phyloP scores from a whole-genome alignment of 2,329 filamentous ascomycete species.

The Cytospora chrysosperma region DNA sequence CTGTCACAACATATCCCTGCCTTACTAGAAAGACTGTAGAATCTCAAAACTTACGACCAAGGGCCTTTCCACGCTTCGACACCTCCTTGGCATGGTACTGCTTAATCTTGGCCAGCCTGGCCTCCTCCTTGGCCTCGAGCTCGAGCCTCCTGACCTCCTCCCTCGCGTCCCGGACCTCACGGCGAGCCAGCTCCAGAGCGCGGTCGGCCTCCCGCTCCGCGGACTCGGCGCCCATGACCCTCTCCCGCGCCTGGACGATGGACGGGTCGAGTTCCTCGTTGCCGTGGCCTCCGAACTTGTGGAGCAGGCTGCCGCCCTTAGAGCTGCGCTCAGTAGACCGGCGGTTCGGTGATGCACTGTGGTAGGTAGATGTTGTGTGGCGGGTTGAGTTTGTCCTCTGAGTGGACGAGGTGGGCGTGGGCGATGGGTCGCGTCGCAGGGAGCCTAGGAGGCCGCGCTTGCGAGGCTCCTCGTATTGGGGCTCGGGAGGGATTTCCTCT shows the following conservation, averaged over 20 bases:
- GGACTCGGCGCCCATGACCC: slow-evolving; percentile 59
- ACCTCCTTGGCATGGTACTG: slow-evolving; percentile 63
- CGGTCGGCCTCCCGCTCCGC: slow-evolving; percentile 66
- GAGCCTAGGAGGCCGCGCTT: slow-evolving; percentile 38
- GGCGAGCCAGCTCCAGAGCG: slow-evolving; percentile 57
- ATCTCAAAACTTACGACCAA: slow-evolving; percentile 58
- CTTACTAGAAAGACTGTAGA: no score
- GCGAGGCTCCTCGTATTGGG: slow-evolving; percentile 29
- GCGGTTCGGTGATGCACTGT: slow-evolving; percentile 30
- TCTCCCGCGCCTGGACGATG: slow-evolving; percentile 61
- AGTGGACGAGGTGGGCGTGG: slow-evolving; percentile 29
- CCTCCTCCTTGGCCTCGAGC: slow-evolving; percentile 64
- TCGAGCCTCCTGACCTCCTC: slow-evolving; percentile 64
- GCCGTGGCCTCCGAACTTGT: slow-evolving; percentile 45
- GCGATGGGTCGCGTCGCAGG: slow-evolving; percentile 31
- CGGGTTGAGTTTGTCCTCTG: slow-evolving; percentile 23
- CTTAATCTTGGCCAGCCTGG: slow-evolving; percentile 66
- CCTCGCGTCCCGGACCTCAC: slow-evolving; percentile 58
- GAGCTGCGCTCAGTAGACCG: slow-evolving; percentile 29
- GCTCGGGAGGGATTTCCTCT: slow-evolving; percentile 33
- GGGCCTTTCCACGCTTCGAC: slow-evolving; percentile 66
- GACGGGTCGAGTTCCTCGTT: slow-evolving; percentile 56
- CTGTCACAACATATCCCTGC: no score
- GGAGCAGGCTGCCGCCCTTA: slow-evolving; percentile 39
- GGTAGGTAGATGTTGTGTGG: slow-evolving; percentile 26